Base-by-base conservation (phyloP, 2,329 filamentous ascomycete genomes). In the Calonectria multiphialidica region DNA sequence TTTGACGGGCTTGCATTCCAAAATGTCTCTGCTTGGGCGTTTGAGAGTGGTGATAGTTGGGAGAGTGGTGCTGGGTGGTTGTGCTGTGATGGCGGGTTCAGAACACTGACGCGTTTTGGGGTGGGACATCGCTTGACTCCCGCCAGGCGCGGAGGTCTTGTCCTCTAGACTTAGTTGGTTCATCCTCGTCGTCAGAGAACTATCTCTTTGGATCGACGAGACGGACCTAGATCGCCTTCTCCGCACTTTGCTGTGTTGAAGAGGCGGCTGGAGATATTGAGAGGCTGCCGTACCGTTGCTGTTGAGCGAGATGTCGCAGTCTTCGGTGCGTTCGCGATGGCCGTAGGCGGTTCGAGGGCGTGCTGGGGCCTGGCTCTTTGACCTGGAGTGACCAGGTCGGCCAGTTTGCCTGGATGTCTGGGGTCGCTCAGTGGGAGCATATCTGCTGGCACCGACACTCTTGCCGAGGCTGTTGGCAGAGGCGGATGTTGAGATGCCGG, bases 381-480 rank as follows among this genome's bases (percentile, higher is more conserved):
- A 83, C 71, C 88, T 84, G 69, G 85, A 80, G 78, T 87, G 88
- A 66, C 87, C 84, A 50, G 88, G 83, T 72, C 88, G 87, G 74
- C 79, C 83, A 57, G 83, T 86, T 28, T 84, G 83, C 75, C 90
- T 84, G 42, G 90, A 85, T 8, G 89, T 87, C 73, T 90, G 86
- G 3, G 89, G 86, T 66, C 90, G 88, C 81, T 86, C 83, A 71
- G 83, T 78, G 6, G 83, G 75, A 7, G 84, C 82, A 16, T 89
- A 85, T 74, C 90, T 88, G 16, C 86, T 87, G 15, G 88, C 86
- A 1, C 91, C 90, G 33, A 91, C 81, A 77, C 90, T 93, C 72
- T 87, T 89, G 16, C 89, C 87, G 74, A 92, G 91, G 72, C 85
- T 87, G 74, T 84, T 87, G 18, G 53, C 50, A 66, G 85, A 84